These are phyloP conservation scores for Cylindrodendrum hubeiense DNA, from an alignment of 2,329 filamentous ascomycete genomes.

Conservation along the genomic window DNA sequence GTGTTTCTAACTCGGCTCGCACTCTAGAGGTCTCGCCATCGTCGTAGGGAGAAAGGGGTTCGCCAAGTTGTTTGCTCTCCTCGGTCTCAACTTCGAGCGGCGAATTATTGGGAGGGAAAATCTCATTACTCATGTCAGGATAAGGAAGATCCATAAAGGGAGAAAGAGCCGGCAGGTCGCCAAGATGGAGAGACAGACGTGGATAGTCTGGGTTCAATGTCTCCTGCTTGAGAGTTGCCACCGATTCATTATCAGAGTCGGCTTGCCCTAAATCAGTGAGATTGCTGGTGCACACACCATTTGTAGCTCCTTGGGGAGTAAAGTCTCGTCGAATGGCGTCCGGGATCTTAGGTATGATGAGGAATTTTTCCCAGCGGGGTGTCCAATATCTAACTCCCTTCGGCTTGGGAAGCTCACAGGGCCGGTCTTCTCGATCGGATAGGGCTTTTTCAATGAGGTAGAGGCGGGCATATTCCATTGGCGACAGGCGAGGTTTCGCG, in stretches of 20 bases:
- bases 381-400: conserved; percentile 51
- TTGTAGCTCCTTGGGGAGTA: neutral
- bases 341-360: conserved; percentile 52
- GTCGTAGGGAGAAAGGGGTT: neutral
- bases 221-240: conserved; percentile 29
- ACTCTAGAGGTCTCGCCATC: neutral
- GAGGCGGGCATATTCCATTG: conserved; percentile 55
- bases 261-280: neutral
- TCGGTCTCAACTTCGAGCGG: neutral
- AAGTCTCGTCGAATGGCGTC: conserved; percentile 38
- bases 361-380: conserved; percentile 50
- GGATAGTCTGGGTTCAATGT: conserved; percentile 33
- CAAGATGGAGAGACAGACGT: conserved; percentile 50
- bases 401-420: conserved; percentile 47
- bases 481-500: conserved; percentile 49
- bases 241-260: conserved; percentile 39
- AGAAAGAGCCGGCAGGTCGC: conserved; percentile 38
- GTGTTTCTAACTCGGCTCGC: neutral
- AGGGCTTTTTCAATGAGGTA: conserved; percentile 51
- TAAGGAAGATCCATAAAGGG: conserved; percentile 40
- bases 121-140: conserved; percentile 8
- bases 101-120: neutral
- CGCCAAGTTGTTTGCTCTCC: neutral
- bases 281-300: neutral
- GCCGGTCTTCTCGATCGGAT: conserved; percentile 40